A percentile compares a stretch with the other conserved stretches of the same genome.
Conservation (phyloP, 305 asterid genomes). For the Ajuga reptans region DNA sequence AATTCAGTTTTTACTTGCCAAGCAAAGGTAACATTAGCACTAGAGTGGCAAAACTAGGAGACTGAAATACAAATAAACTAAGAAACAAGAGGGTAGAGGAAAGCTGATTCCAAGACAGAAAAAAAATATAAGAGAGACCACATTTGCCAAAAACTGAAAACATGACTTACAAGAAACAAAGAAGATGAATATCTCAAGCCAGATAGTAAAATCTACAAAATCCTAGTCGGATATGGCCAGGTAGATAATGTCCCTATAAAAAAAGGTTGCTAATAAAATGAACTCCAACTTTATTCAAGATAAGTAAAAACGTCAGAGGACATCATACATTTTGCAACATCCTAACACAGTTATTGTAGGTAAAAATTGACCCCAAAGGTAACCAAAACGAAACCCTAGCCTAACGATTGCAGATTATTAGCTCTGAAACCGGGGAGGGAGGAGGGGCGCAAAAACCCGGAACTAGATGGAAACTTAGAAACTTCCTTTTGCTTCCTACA, state of each 20-base stretch:
- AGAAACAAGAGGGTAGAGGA: background rate
- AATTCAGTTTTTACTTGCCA: background rate
- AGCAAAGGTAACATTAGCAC: background rate
- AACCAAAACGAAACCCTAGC: conserved; percentile 8
- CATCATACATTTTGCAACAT: background rate
- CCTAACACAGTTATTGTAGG: background rate
- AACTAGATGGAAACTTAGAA: background rate
- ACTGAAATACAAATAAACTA: background rate
- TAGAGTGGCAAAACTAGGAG: background rate
- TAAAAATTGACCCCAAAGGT: background rate
- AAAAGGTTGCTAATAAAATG: background rate
- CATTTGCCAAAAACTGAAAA: background rate
- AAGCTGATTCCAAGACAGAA: background rate
- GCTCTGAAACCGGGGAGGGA: background rate
- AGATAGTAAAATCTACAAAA: background rate
- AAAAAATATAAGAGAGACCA: background rate
- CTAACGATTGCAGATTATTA: background rate
- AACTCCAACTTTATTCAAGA: background rate
- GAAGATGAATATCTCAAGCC: background rate
- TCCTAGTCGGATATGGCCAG: background rate
- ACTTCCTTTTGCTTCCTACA: background rate
- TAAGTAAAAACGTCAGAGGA: background rate
- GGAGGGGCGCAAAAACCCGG: background rate
- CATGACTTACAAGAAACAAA: conserved; percentile 2
- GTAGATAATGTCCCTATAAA: background rate